Conservation (phyloP, 2,329 filamentous ascomycete species). For the Cryphonectria parasitica region DNA sequence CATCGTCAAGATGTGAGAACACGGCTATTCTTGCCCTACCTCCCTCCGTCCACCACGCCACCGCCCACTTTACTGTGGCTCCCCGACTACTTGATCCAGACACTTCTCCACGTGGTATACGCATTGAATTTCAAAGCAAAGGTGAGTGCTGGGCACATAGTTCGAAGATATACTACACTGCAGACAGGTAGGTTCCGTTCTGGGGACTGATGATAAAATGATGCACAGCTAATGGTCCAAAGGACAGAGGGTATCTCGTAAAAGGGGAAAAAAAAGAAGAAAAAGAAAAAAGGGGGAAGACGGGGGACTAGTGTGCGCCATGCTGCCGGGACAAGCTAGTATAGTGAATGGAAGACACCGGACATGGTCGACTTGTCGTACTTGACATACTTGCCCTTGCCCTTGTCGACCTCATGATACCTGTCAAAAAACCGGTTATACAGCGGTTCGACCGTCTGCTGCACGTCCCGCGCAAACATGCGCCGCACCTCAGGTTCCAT, state of each 20-base stretch:
- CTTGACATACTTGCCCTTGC: slow-evolving; percentile 97
- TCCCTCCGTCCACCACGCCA: neutral
- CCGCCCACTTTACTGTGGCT: neutral
- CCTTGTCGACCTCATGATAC: slow-evolving; percentile 97
- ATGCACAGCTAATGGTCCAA: neutral
- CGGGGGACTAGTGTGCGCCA: neutral
- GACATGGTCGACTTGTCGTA: slow-evolving; percentile 88
- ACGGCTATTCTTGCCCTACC: slow-evolving; percentile 8
- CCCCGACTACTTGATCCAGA: neutral
- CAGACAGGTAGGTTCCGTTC: neutral
- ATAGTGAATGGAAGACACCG: slow-evolving; percentile 61
- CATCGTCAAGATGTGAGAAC: neutral
- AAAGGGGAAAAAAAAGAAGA: neutral
- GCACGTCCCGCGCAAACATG: slow-evolving; percentile 81
- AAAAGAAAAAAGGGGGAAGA: neutral
- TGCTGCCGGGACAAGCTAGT: slow-evolving; percentile 35
- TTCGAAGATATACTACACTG: neutral
- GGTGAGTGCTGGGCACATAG: neutral
- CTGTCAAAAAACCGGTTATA: slow-evolving; percentile 96
- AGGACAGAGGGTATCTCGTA: slow-evolving; percentile 10
- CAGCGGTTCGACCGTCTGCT: slow-evolving; percentile 88
- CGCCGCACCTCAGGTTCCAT: slow-evolving; percentile 92
- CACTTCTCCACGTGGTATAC: slow-evolving; percentile 1
- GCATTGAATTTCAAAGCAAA: neutral
- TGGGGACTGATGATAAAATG: neutral